These are phyloP conservation scores for Escovopsis sp. DNA, from an alignment of 2,329 filamentous ascomycete species.

Conservation along the genomic window DNA sequence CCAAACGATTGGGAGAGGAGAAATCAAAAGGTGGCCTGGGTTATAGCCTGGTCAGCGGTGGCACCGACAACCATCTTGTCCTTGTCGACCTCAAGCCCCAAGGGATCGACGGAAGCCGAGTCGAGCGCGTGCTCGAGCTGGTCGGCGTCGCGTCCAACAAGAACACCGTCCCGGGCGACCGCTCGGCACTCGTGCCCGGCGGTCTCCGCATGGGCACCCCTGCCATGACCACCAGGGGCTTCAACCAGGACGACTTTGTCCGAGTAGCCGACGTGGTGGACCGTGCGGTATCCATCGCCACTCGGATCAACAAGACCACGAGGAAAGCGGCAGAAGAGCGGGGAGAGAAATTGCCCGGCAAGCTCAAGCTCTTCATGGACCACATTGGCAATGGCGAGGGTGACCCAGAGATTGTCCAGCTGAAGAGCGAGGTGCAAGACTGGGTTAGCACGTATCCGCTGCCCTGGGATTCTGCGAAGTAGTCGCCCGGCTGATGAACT, in stretches of 20 bases:
- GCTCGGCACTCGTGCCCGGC: slow-evolving; percentile 81
- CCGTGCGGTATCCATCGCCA: slow-evolving; percentile 64
- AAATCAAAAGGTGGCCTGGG: slow-evolving; percentile 66
- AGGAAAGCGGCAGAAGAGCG: slow-evolving; percentile 52
- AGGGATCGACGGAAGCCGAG: slow-evolving; percentile 72
- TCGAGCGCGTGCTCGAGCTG: slow-evolving; percentile 79
- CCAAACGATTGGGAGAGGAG: slow-evolving; percentile 44
- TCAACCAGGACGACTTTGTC: slow-evolving; percentile 74
- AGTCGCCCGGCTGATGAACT: background rate
- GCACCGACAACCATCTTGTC: slow-evolving; percentile 95
- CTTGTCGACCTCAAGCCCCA: slow-evolving; percentile 83
- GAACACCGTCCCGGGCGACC: slow-evolving; percentile 94
- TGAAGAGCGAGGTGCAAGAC: slow-evolving; percentile 59
- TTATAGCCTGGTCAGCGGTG: slow-evolving; percentile 82
- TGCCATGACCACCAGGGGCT: slow-evolving; percentile 95
- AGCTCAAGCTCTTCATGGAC: slow-evolving; percentile 52
- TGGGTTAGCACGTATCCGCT: slow-evolving; percentile 63
- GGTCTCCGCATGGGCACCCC: slow-evolving; percentile 89
- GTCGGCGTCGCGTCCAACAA: slow-evolving; percentile 98
- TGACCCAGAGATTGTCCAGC: slow-evolving; percentile 55
- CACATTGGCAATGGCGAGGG: slow-evolving; percentile 52
- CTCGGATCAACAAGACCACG: slow-evolving; percentile 58
- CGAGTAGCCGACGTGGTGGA: slow-evolving; percentile 77
- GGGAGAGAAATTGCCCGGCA: slow-evolving; percentile 48
- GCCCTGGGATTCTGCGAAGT: slow-evolving; percentile 41